Evolutionary conservation across 345 rosid species (phyloP).

Genomic region (Citrus medica): DNA sequence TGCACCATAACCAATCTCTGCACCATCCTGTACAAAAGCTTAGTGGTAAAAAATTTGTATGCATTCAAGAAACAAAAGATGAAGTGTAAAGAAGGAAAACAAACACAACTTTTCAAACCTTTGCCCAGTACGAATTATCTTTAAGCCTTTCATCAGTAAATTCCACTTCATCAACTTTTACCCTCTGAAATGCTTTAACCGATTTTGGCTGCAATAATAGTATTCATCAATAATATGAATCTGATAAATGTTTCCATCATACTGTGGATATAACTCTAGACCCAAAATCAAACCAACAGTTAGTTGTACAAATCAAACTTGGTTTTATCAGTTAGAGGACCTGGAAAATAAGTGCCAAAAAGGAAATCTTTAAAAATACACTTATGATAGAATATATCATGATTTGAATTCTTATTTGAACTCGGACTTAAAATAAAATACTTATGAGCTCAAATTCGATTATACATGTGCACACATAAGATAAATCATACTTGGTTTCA

Average conservation of each 20-base stretch:
- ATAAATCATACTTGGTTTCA: neutral
- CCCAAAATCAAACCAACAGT: neutral
- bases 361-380: neutral
- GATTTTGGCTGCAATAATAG: conserved; percentile 57
- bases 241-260: neutral
- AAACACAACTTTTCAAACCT: conserved; percentile 40
- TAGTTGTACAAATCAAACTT: neutral
- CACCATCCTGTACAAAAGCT: conserved; percentile 54
- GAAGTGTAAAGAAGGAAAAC: neutral
- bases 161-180: conserved; percentile 67
- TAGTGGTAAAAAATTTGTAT: neutral
- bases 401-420: neutral
- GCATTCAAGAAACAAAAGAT: conserved; percentile 4
- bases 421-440: neutral
- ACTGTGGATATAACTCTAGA: neutral
- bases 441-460: neutral
- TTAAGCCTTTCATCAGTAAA: conserved; percentile 70
- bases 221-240: neutral
- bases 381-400: neutral
- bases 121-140: conserved; percentile 93
- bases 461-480: neutral
- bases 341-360: neutral
- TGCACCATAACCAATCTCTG: conserved; percentile 86
- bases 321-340: neutral
- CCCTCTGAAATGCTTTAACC: conserved; percentile 69